Evolutionary conservation across 2,329 filamentous ascomycete genomes (phyloP).

Genomic region (Hypoxylon sp.): DNA sequence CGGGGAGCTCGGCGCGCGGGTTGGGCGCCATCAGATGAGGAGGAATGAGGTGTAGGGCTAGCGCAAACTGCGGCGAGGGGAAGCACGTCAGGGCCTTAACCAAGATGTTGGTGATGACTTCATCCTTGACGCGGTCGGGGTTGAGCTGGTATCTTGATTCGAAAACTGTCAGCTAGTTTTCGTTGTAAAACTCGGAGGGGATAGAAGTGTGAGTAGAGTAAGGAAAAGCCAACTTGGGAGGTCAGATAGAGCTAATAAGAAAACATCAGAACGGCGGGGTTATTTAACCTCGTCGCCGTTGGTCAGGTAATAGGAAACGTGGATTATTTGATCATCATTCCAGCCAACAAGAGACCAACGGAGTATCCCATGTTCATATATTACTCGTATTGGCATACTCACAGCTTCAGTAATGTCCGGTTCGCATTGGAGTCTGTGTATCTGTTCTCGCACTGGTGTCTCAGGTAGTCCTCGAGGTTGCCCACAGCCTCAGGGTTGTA

Average conservation of each 20-base stretch:
- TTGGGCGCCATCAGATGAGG: slow-evolving; percentile 79
- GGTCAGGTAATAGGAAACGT: slow-evolving; percentile 99
- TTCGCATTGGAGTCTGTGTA: slow-evolving; percentile 98
- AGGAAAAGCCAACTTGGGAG: slow-evolving; percentile 14
- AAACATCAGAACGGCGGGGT: slow-evolving; percentile 75
- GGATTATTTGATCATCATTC: slow-evolving; percentile 81
- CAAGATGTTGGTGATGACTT: slow-evolving; percentile 98
- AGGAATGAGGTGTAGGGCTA: slow-evolving; percentile 93
- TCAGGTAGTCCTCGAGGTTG: slow-evolving; percentile 94
- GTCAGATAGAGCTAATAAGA: slow-evolving; percentile 83
- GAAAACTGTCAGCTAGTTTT: slow-evolving; percentile 27
- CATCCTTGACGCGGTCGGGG: slow-evolving; percentile 95
- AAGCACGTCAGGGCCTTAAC: slow-evolving; percentile 98
- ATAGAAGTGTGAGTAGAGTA: slow-evolving; percentile 3
- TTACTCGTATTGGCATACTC: slow-evolving; percentile 63
- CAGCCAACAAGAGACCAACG: slow-evolving; percentile 37
- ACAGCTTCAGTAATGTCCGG: slow-evolving; percentile 96
- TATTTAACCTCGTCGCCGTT: slow-evolving; percentile 70
- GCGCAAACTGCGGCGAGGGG: slow-evolving; percentile 94
- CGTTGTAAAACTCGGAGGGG: neutral
- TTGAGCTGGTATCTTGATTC: slow-evolving; percentile 94
- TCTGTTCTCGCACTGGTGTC: slow-evolving; percentile 93
- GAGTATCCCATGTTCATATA: neutral
- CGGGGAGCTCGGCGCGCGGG: slow-evolving; percentile 78
- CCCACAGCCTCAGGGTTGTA: slow-evolving; percentile 98